These are phyloP conservation scores for Pichia sp. DNA, from an alignment of 1,139 yeast genomes.

Conservation along the genomic window DNA sequence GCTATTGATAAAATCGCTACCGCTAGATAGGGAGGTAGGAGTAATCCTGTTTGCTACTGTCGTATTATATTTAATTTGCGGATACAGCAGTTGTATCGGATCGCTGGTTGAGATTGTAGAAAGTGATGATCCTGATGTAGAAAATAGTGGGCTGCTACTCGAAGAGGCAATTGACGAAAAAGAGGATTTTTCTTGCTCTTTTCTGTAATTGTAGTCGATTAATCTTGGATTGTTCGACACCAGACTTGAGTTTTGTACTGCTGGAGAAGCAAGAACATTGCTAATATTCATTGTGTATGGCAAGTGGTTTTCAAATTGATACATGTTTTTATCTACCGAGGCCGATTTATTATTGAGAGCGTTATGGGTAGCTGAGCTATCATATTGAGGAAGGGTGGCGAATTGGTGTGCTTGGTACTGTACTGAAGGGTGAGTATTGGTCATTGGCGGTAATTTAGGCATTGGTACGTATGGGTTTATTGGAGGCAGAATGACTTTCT, in stretches of 20 bases:
- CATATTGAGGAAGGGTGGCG: background rate
- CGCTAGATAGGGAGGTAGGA: background rate
- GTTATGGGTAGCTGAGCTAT: background rate
- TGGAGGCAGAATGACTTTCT: background rate
- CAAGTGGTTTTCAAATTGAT: background rate
- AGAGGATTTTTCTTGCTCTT: background rate
- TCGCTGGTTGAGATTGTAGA: background rate
- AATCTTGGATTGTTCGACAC: background rate
- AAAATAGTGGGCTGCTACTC: background rate
- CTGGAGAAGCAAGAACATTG: background rate
- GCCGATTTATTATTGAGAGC: background rate
- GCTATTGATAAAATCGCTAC: background rate
- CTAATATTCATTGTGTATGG: background rate
- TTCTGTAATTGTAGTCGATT: background rate
- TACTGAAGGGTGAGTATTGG: background rate
- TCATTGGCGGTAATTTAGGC: background rate
- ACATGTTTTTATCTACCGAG: background rate
- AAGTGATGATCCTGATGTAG: background rate
- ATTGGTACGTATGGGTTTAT: background rate
- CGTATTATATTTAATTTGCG: background rate
- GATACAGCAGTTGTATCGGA: background rate
- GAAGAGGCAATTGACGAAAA: background rate
- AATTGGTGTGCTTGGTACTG: background rate
- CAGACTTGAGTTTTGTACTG: background rate
- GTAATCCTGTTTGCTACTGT: background rate